A percentile compares a stretch with the other conserved stretches of the same genome.
Conservation (phyloP, 305 asterid genomes). For the Salvia sclarea region DNA sequence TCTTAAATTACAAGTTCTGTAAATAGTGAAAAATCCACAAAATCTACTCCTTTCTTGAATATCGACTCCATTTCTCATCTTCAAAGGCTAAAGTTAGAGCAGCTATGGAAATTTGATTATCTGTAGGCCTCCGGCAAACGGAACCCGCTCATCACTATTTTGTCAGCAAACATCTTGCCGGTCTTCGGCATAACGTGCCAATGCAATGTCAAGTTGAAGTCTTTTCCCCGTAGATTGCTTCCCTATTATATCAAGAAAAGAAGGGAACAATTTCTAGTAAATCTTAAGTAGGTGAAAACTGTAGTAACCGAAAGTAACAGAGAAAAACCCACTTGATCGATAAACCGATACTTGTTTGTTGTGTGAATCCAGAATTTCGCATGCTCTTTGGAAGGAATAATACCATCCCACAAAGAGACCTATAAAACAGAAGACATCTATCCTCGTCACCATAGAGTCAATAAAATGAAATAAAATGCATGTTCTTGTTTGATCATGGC, state of each 20-base stretch:
- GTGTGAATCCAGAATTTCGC: conserved; percentile 79
- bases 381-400: conserved; percentile 77
- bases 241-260: conserved; percentile 45
- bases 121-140: conserved; percentile 70
- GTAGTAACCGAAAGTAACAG: neutral
- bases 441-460: neutral
- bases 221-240: conserved; percentile 81
- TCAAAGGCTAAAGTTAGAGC: conserved; percentile 11
- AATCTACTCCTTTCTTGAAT: neutral
- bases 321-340: conserved; percentile 64
- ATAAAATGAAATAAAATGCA: neutral
- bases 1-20: conserved; percentile 25
- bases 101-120: conserved; percentile 31
- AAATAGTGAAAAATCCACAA: neutral
- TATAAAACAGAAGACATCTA: conserved; percentile 32
- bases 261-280: neutral
- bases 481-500: neutral
- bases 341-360: conserved; percentile 80
- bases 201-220: conserved; percentile 79
- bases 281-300: neutral
- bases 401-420: conserved; percentile 95
- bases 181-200: conserved; percentile 99
- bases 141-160: conserved; percentile 80
- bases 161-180: conserved; percentile 91
- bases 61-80: conserved; percentile 4